Percentiles rank a stretch among this genome's conserved stretches.
Evolutionary conservation across 192 early-diverging fungal genomes (phyloP).

Genomic region (Lunasporangiospora selenospora): DNA sequence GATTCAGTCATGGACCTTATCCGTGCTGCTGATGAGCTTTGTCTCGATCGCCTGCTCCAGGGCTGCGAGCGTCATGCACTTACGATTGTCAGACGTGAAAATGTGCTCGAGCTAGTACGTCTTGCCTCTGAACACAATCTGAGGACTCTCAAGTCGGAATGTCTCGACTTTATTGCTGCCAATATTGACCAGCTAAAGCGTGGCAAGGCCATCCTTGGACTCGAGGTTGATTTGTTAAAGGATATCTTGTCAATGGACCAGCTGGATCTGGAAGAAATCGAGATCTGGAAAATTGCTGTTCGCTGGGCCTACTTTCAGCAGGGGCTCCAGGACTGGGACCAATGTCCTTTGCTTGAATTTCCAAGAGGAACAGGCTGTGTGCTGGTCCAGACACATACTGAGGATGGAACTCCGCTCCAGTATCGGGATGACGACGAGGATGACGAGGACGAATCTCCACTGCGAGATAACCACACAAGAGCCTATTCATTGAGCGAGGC

Average conservation of each 20-base stretch:
- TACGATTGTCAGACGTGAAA: slow-evolving; percentile 12
- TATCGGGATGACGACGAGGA: neutral
- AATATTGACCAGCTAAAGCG: slow-evolving; percentile 36
- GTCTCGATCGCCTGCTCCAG: slow-evolving; percentile 26
- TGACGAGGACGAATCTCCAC: too few relatives aligned
- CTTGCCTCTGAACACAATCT: slow-evolving; percentile 24
- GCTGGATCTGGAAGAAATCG: slow-evolving; percentile 41
- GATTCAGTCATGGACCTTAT: slow-evolving; percentile 31
- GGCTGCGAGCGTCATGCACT: slow-evolving; percentile 35
- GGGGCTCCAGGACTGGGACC: slow-evolving; percentile 34
- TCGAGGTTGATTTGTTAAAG: slow-evolving; percentile 30
- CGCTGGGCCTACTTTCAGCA: slow-evolving; percentile 33
- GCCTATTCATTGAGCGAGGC: too few relatives aligned
- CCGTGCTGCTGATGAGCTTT: slow-evolving; percentile 35
- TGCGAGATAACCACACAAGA: too few relatives aligned
- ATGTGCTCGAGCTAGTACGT: slow-evolving; percentile 29
- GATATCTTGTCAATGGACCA: slow-evolving; percentile 45
- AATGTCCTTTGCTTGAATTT: slow-evolving; percentile 30
- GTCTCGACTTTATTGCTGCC: slow-evolving; percentile 37
- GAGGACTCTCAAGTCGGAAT: slow-evolving; percentile 17
- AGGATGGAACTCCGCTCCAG: neutral
- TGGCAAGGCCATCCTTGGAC: slow-evolving; percentile 22
- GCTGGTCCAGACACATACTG: slow-evolving; percentile 13
- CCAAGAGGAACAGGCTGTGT: slow-evolving; percentile 32
- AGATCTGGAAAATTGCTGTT: slow-evolving; percentile 48